A percentile compares a stretch with the other conserved stretches of the same genome.
Conservation (phyloP, 371 early-diverging fungal genomes). For the Funneliformis caledonium region DNA sequence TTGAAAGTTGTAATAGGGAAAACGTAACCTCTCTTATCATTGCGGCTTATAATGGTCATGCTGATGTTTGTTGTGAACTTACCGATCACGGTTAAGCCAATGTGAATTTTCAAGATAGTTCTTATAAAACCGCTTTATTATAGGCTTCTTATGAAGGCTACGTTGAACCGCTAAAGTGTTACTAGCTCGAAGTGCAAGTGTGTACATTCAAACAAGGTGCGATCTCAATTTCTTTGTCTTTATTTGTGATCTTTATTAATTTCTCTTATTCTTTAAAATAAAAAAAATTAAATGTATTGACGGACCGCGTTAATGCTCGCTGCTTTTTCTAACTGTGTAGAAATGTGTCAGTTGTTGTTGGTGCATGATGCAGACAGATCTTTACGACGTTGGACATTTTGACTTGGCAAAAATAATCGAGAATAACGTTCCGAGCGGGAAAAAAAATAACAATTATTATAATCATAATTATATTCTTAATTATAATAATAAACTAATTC, state of each 20-base stretch:
- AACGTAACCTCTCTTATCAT: conserved; percentile 50
- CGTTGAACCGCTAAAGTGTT: conserved; percentile 45
- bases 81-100: conserved; percentile 46
- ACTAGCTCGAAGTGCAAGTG: conserved; percentile 45
- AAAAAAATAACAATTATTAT: neutral
- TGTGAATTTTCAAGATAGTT: conserved; percentile 50
- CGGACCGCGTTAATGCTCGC: conserved; percentile 55
- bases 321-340: conserved; percentile 46
- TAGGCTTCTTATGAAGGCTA: conserved; percentile 50
- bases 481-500: neutral
- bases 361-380: conserved; percentile 46
- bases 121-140: conserved; percentile 48
- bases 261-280: neutral
- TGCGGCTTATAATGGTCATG: conserved; percentile 52
- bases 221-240: neutral
- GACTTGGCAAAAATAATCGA: conserved; percentile 45
- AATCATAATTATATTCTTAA: neutral
- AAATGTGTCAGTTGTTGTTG: conserved; percentile 47
- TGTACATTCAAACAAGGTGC: conserved; percentile 46
- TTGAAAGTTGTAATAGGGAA: conserved; percentile 47
- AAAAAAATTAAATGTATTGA: conserved; percentile 40
- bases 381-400: conserved; percentile 48
- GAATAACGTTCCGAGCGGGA: conserved; percentile 32
- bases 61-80: conserved; percentile 46
- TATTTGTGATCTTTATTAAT: neutral